Conservation (phyloP, 768 basidiomycete genomes). For the Pleurotus ostreatus region DNA sequence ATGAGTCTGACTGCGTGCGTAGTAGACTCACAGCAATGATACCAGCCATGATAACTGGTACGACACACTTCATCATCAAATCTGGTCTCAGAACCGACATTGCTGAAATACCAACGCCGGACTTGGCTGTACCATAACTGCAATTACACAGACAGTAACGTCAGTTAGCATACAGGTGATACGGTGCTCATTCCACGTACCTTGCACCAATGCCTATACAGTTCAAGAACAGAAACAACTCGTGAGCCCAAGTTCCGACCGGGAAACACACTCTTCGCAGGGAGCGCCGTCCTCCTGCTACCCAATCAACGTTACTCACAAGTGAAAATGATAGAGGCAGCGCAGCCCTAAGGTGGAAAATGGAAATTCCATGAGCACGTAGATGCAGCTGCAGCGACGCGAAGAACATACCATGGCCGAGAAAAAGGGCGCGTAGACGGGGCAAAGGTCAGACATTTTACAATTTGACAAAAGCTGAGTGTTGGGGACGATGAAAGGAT, state of each 20-base stretch:
- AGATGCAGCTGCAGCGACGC: conserved; percentile 5
- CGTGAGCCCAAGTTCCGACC: background rate
- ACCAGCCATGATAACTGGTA: conserved; percentile 99
- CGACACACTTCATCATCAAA: conserved; percentile 96
- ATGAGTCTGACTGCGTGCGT: no score
- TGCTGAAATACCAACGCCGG: conserved; percentile 95
- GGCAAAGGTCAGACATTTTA: conserved; percentile 77
- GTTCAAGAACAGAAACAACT: background rate
- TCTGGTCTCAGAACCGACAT: conserved; percentile 98
- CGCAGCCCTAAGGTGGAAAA: conserved; percentile 69
- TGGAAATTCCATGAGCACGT: conserved; percentile 3
- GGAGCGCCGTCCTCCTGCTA: background rate
- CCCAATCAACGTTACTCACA: conserved; percentile 51
- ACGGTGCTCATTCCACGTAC: conserved; percentile 33
- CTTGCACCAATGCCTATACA: conserved; percentile 78
- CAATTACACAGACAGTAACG: conserved; percentile 11
- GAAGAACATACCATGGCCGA: conserved; percentile 78
- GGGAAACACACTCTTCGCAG: background rate
- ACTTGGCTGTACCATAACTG: conserved; percentile 99
- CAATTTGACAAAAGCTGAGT: conserved; percentile 7
- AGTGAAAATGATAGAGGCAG: conserved; percentile 95
- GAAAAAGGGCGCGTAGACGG: conserved; percentile 97
- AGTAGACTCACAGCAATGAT: conserved; percentile 86
- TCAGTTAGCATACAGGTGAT: conserved; percentile 6
- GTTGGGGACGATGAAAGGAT: conserved; percentile 12